phyloP scores from a whole-genome alignment of 768 basidiomycete species.

The Tricholomella constricta region DNA sequence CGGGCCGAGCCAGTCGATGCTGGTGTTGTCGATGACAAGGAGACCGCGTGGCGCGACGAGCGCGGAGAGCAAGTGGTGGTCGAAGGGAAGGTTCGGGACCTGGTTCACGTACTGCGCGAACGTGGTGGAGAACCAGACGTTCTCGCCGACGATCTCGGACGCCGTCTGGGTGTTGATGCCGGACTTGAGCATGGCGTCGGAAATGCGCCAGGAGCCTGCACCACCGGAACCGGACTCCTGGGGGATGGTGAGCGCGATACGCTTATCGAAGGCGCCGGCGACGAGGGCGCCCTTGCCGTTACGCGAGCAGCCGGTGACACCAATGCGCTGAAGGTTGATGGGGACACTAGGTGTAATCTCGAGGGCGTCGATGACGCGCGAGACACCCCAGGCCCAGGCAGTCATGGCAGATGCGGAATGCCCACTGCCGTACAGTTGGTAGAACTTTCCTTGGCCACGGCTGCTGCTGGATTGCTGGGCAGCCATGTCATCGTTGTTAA shows the following conservation, averaged over 20 bases:
- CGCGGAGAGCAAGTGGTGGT: constrained; percentile 59
- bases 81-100: constrained; percentile 51
- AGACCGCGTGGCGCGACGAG: constrained; percentile 58
- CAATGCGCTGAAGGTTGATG: constrained; percentile 51
- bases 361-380: constrained; percentile 62
- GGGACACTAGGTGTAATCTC: constrained; percentile 46
- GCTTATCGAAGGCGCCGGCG: constrained; percentile 59
- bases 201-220: constrained; percentile 61
- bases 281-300: constrained; percentile 64
- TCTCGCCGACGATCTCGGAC: constrained; percentile 58
- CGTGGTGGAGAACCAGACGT: constrained; percentile 59
- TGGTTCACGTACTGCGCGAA: constrained; percentile 50
- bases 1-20: constrained; percentile 58
- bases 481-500: constrained; percentile 56
- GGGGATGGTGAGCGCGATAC: constrained; percentile 60
- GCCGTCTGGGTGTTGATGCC: constrained; percentile 55
- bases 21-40: constrained; percentile 56
- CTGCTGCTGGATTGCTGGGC: constrained; percentile 45
- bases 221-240: constrained; percentile 68
- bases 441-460: constrained; percentile 60
- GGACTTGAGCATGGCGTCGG: constrained; percentile 44
- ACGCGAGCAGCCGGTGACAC: constrained; percentile 60
- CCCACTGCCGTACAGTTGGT: constrained; percentile 49
- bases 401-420: constrained; percentile 55
- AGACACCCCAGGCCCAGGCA: constrained; percentile 65